Base-by-base conservation (phyloP, 306 rosid species). In the Acmispon strigosus region DNA sequence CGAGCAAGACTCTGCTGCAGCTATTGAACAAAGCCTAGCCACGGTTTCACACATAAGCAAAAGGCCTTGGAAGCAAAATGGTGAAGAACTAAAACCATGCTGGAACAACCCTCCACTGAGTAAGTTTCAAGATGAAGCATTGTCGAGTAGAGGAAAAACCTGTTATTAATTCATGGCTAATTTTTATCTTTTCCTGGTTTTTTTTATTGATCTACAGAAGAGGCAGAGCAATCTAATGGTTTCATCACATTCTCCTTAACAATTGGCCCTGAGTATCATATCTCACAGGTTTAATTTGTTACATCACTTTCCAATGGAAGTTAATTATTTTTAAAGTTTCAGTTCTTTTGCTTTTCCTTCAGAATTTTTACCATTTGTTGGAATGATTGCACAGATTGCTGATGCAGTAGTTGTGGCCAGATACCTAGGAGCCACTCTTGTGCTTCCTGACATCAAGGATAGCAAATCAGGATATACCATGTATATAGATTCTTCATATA, bases 191-290 rank as follows among this genome's bases (percentile, higher is more conserved):
- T 32, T 5, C 2, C 37, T 0, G 0, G 8, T 32, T 32, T 6
- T 72, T 7, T 65, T 29, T 54, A 20, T 39, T 39, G 27, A 37
- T 9, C 7, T 50, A 50, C 65, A 77, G 86, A 69, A 36, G 67
- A 66, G 27, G 50, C 24, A 57, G 77, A 78, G 24, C 66, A 62
- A 41, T 62, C 77, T 8, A 32, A 62, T 8, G 86, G 86, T 7
- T 82, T 48, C 80, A 60, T 82, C 77, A 69, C 49, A 22, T 82
- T 82, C 45, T 68, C 83, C 57, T 69, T 82, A 62, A 73, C 83
- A 41, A 50, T 73, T 67, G 86, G 82, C 10, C 86, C 82, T 55
- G 77, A 82, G 62, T 82, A 78, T 78, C 86, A 82, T 57, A 49
- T 62, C 44, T 69, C 70, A 17, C 83, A 77, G 80, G 85, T 82